Base-by-base conservation (phyloP, 495 filamentous ascomycete species). In the Lichenothelia convexa region DNA sequence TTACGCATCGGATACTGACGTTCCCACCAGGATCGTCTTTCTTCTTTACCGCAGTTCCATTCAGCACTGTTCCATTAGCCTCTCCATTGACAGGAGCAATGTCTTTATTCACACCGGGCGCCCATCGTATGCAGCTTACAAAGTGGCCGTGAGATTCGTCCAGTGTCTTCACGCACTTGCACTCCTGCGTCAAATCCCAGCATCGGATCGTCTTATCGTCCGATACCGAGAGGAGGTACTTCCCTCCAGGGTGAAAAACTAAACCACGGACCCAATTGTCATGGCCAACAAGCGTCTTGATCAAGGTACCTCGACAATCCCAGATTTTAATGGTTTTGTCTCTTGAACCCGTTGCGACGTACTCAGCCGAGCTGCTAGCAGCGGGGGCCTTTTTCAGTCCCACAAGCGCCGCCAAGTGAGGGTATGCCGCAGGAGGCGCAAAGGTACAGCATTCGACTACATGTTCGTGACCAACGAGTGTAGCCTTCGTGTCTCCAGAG, bases 261-360 rank as follows among this genome's bases (percentile, higher is more conserved):
- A 95, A 49, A 2, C 65, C 79, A 7, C 84, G 72, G 1, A 97
- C 78, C 89, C 89, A 97, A 51, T 94, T 97, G 54, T 97, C 89
- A 48, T 97, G 89, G 2, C 89, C 89, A 1, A 76, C 56, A 5
- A 95, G 63, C 1, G 80, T 91, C 55, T 85, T 94, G 46, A 97
- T 75, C 33, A 81, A 64, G 9, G 78, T 81, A 7, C 89, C 89
- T 33, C 85, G 67, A 3, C 73, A 66, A 53, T 93, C 84, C 86
- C 86, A 95, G 9, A 97, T 54, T 49, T 75, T 75, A 47, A 97
- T 92, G 0, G 73, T 82, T 57, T 93, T 95, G 50, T 97, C 89
- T 48, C 89, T 66, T 3, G 75, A 74, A 2, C 84, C 89, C 0
- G 89, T 94, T 1, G 89, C 89, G 43, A 94, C 69, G 49, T 84